Conservation (phyloP, 257 asterid species). For the Eucommia ulmoides region DNA sequence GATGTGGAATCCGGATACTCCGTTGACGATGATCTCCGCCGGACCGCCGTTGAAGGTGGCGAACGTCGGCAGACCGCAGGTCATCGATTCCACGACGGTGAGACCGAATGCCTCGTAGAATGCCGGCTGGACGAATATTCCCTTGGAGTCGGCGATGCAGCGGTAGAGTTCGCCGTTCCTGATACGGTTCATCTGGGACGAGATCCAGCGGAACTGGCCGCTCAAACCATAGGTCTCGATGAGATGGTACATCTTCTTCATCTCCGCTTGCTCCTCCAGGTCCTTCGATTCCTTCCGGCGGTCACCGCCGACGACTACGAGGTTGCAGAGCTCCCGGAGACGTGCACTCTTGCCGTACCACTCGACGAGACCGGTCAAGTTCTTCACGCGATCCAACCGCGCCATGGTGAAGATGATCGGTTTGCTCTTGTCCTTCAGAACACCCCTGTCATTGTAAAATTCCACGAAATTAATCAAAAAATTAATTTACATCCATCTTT, state of each 20-base stretch:
- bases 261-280: conserved; percentile 88
- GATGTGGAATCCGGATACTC: conserved; percentile 90
- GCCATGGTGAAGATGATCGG: conserved; percentile 96
- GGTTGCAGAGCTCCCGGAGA: conserved; percentile 68
- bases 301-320: conserved; percentile 92
- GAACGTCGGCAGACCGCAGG: conserved; percentile 89
- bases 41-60: conserved; percentile 90
- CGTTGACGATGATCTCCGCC: conserved; percentile 82
- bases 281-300: conserved; percentile 85
- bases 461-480: no score
- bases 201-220: conserved; percentile 94
- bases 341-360: conserved; percentile 71
- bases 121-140: conserved; percentile 92
- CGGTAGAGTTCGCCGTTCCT: conserved; percentile 95
- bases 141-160: conserved; percentile 68
- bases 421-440: conserved; percentile 70
- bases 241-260: conserved; percentile 82
- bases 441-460: no score
- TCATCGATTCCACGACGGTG: conserved; percentile 98
- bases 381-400: conserved; percentile 79
- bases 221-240: conserved; percentile 59
- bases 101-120: conserved; percentile 92
- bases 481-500: no score
- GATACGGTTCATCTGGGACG: conserved; percentile 96
- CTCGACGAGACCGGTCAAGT: conserved; percentile 83